Evolutionary conservation across 176 grass and related monocot genomes (phyloP).

Genomic region (Triticum timopheevii): DNA sequence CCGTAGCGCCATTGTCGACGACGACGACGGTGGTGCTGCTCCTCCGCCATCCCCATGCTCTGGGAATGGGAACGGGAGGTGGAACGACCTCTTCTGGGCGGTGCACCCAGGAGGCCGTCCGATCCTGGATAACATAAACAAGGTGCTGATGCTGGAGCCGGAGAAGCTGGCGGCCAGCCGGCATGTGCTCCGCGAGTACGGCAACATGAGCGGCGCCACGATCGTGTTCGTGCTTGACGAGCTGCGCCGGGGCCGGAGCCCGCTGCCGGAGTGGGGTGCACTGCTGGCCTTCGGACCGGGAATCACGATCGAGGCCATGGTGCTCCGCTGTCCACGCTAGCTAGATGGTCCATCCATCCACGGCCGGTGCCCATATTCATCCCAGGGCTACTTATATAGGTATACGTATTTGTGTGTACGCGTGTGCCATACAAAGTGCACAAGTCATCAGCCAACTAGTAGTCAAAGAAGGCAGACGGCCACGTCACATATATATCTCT

Average conservation of each 20-base stretch:
- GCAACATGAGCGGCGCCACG: conserved; percentile 42
- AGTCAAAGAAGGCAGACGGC: no score
- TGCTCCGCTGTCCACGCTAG: background rate
- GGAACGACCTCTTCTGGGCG: conserved; percentile 57
- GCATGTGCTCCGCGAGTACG: conserved; percentile 39
- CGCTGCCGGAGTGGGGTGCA: conserved; percentile 47
- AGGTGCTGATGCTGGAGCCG: conserved; percentile 33
- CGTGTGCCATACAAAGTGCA: background rate
- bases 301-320: conserved; percentile 47
- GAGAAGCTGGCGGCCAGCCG: conserved; percentile 32
- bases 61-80: background rate
- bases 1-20: background rate
- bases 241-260: conserved; percentile 17
- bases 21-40: no score
- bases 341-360: no score
- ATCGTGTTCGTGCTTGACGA: conserved; percentile 56
- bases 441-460: no score
- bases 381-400: no score
- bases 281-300: conserved; percentile 59
- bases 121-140: conserved; percentile 47
- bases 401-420: background rate
- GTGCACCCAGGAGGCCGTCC: conserved; percentile 30
- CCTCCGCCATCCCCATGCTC: no score
- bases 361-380: background rate
- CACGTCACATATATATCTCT: no score